phyloP scores from a whole-genome alignment of 768 basidiomycete species.

The Kwoniella newhampshirensis region DNA sequence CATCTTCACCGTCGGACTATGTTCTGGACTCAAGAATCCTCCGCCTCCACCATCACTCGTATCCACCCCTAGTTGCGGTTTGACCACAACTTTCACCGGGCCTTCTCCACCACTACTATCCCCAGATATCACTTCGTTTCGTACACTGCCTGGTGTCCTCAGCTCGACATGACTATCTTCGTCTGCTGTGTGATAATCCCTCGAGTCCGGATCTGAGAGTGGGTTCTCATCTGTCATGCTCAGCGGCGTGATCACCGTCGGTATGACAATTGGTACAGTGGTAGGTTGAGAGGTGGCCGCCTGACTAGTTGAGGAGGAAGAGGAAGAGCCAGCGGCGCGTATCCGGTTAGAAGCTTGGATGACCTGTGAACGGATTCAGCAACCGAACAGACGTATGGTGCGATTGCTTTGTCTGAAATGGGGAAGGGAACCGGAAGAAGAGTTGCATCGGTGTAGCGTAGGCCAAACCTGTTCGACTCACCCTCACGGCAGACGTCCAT shows the following conservation, averaged over 20 bases:
- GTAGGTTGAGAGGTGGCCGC: neutral
- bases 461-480: constrained; percentile 22
- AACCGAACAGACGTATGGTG: too few relatives aligned
- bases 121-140: too few relatives aligned
- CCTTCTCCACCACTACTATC: too few relatives aligned
- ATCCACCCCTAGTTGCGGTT: too few relatives aligned
- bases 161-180: constrained; percentile 17
- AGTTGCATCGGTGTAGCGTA: neutral
- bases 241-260: constrained; percentile 28
- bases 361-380: constrained; percentile 21
- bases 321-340: constrained; percentile 28
- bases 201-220: constrained; percentile 5
- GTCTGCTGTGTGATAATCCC: constrained; percentile 29
- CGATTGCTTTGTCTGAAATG: too few relatives aligned
- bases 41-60: too few relatives aligned
- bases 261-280: neutral
- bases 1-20: too few relatives aligned
- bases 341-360: constrained; percentile 43
- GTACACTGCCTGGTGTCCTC: constrained; percentile 4
- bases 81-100: too few relatives aligned
- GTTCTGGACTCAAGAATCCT: too few relatives aligned
- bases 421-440: too few relatives aligned
- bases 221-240: constrained; percentile 36
- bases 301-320: constrained; percentile 3
- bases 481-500: constrained; percentile 35